These are phyloP conservation scores for Deinandra increscens DNA, from an alignment of 129 eudicot species.

Conservation along the genomic window DNA sequence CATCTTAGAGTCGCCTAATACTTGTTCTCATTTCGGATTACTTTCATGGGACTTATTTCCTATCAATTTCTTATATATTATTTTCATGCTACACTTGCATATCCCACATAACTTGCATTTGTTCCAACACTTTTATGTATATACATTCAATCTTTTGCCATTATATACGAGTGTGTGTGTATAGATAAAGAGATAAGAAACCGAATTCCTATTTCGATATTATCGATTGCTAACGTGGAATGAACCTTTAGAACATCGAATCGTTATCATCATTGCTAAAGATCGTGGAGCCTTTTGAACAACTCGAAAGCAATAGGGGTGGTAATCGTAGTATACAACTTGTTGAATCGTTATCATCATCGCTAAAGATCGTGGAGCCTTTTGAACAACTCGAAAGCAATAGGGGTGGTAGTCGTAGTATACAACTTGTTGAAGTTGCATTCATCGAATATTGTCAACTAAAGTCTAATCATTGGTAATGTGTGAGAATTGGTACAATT, in stretches of 20 bases:
- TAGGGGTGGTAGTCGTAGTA: slow-evolving; percentile 18
- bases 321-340: too few species aligned
- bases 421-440: slow-evolving; percentile 43
- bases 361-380: slow-evolving; percentile 21
- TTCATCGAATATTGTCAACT: slow-evolving; percentile 37
- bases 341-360: too few species aligned
- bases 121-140: too few species aligned
- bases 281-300: slow-evolving; percentile 15
- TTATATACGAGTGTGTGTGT: not conserved
- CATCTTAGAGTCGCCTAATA: too few species aligned
- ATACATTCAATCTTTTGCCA: not conserved
- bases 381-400: slow-evolving; percentile 18
- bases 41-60: too few species aligned
- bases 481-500: slow-evolving; percentile 30
- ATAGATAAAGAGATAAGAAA: slow-evolving; percentile 1
- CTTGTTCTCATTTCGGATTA: too few species aligned
- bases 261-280: too few species aligned
- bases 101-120: not conserved
- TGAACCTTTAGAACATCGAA: not conserved
- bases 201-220: not conserved
- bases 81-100: not conserved
- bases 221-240: not conserved
- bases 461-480: slow-evolving; percentile 23
- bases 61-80: too few species aligned
- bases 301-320: slow-evolving; percentile 15